Evolutionary conservation across 495 filamentous ascomycete species (phyloP), one percentile per base, ranked within the genome.

Genomic region (Rhypophila decipiens): DNA sequence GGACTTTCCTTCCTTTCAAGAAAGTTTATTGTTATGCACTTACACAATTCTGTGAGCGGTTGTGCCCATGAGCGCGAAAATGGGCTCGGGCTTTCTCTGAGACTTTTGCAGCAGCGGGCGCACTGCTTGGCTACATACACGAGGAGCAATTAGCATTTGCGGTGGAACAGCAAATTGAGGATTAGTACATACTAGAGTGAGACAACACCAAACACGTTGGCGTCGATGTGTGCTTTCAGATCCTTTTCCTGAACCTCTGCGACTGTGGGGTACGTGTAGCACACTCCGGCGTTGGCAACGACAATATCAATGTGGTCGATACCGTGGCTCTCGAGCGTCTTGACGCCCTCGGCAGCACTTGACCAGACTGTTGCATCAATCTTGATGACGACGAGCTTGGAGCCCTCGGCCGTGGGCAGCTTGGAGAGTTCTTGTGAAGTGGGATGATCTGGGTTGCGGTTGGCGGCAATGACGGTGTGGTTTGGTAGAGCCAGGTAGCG

Each of bases 381-480:
- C 36, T 65, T 61, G 19, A 66, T 42, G 13, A 67, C 44, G 23
- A 65, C 19, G 11, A 65, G 50, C 15, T 35, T 55, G 24, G 29
- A 55, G 11, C 42, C 39, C 8, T 24, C 50, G n/a, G 24, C 56
- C 7, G 8, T 44, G 27, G 59, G 61, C 10, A 69, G 34, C 1
- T 50, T 27, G 15, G 18, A 20, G 13, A 68, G 60, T 8, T 53
- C 57, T 11, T 46, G 35, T 2, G 64, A 56, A 0, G 53, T 49
- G 2, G 51, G 33, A 39, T 56, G 27, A 10, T 12, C 27, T 3
- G 64, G 62, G 50, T 66, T 40, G 42, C 67, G 67, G 42, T 56
- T 52, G 12, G 53, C 56, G 31, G 67, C 68, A 29, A 70, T 61
- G 31, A 71, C 60, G 34, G 51, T 41, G 37, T 52, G 49, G 45